Percentiles rank a stretch among this genome's conserved stretches.
Evolutionary conservation across 164 flowering plant species (phyloP).

Genomic region (Tinospora cordifolia): DNA sequence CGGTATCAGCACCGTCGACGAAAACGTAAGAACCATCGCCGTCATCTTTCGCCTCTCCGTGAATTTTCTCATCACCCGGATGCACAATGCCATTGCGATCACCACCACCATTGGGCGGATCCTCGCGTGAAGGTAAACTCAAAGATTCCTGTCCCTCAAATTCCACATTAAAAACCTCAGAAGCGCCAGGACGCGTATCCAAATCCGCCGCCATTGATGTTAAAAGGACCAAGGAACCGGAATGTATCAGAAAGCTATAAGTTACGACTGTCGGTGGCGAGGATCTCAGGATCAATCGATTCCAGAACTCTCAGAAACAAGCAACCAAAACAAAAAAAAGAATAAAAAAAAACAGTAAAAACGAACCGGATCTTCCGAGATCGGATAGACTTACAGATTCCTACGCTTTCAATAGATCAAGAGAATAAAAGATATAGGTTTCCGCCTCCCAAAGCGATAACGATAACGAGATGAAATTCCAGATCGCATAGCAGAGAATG

Average conservation of each 20-base stretch:
- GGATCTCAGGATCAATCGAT: no score
- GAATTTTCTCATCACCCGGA: constrained; percentile 7
- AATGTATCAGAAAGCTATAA: no score
- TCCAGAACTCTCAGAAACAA: no score
- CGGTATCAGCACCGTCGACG: constrained; percentile 13
- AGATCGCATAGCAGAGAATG: no score
- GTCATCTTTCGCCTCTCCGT: constrained; percentile 13
- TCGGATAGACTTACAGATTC: no score
- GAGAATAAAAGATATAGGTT: no score
- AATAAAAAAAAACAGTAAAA: no score
- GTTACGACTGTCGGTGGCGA: no score
- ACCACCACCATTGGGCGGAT: constrained; percentile 10
- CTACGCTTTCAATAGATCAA: no score
- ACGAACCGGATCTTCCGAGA: background rate
- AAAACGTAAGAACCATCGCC: constrained; percentile 32
- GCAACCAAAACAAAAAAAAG: no score
- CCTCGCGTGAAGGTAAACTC: constrained; percentile 14
- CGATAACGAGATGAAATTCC: no score
- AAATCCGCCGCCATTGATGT: constrained; percentile 22
- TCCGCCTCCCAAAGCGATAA: no score
- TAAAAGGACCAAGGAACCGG: constrained; percentile 2
- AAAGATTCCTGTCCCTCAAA: constrained; percentile 9
- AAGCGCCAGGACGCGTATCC: constrained; percentile 7
- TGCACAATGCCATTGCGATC: constrained; percentile 16
- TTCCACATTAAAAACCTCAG: constrained; percentile 12